Conservation (phyloP, 1,284 basidiomycete species). For the Wolfiporia cocos region DNA sequence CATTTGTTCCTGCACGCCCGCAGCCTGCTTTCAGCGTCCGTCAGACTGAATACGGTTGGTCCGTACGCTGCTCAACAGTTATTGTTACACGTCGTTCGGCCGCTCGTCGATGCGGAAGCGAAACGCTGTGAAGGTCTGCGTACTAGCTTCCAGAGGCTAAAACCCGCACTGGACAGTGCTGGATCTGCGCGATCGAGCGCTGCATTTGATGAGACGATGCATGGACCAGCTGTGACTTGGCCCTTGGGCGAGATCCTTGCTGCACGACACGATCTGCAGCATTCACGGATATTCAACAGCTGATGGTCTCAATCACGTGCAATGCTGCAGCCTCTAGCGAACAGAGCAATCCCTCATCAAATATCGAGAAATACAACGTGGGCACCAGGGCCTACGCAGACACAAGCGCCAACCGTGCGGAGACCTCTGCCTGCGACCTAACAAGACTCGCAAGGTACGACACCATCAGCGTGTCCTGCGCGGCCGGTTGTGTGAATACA, state of each 20-base stretch:
- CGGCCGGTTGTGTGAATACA: constrained; percentile 53
- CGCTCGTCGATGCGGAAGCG: constrained; percentile 55
- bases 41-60: constrained; percentile 88
- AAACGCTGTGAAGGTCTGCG: constrained; percentile 37
- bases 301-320: constrained; percentile 26
- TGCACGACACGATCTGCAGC: constrained; percentile 88
- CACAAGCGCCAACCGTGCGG: constrained; percentile 82
- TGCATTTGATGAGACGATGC: constrained; percentile 11
- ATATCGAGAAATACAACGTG: too few relatives aligned
- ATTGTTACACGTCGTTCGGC: constrained; percentile 66
- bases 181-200: constrained; percentile 14
- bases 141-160: constrained; percentile 29
- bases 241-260: constrained; percentile 94
- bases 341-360: constrained; percentile 1
- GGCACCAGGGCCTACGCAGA: constrained; percentile 17
- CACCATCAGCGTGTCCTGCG: constrained; percentile 90
- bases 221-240: constrained; percentile 86
- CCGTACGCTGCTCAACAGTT: constrained; percentile 92
- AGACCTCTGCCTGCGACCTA: constrained; percentile 91
- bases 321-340: neutral
- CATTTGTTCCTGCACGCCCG: constrained; percentile 93
- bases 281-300: constrained; percentile 95
- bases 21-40: constrained; percentile 83
- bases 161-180: constrained; percentile 11
- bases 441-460: constrained; percentile 95